These are phyloP conservation scores for Claviceps capensis DNA, from an alignment of 2,329 filamentous ascomycete species.

Conservation along the genomic window DNA sequence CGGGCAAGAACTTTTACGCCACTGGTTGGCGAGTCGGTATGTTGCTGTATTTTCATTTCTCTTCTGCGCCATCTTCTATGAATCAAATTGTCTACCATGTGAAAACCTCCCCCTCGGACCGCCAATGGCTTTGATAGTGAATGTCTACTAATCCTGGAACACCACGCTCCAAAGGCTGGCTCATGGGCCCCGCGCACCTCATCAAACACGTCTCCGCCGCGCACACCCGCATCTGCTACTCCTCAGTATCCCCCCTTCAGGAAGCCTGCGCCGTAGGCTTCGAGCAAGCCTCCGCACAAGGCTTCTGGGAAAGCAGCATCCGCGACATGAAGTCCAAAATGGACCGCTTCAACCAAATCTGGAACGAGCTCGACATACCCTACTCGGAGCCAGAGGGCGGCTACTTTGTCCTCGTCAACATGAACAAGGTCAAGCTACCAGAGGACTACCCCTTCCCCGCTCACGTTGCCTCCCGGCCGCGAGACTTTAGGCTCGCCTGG, in stretches of 20 bases:
- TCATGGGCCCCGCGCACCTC: constrained; percentile 78
- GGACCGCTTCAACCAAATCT: constrained; percentile 71
- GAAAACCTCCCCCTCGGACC: no score
- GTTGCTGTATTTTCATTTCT: constrained; percentile 9
- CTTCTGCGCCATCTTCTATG: neutral
- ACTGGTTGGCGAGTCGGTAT: constrained; percentile 82
- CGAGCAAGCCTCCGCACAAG: constrained; percentile 69
- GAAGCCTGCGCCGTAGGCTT: constrained; percentile 91
- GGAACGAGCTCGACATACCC: constrained; percentile 59
- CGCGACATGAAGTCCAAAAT: constrained; percentile 84
- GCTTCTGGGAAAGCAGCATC: constrained; percentile 79
- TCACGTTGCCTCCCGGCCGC: constrained; percentile 71
- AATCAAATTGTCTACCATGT: neutral
- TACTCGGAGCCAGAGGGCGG: constrained; percentile 92
- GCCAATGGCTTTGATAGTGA: no score
- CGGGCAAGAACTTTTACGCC: constrained; percentile 96
- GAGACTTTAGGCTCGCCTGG: constrained; percentile 92
- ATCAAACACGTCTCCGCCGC: constrained; percentile 87
- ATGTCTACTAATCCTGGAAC: no score
- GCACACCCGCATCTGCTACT: constrained; percentile 94
- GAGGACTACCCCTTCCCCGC: constrained; percentile 75
- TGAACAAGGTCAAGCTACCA: constrained; percentile 75
- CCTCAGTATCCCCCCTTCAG: constrained; percentile 81
- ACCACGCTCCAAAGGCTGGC: constrained; percentile 44
- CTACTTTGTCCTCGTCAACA: constrained; percentile 94